Evolutionary conservation across 2,329 filamentous ascomycete genomes (phyloP), one percentile per base, ranked within the genome.

Genomic region (Fusarium sp.): DNA sequence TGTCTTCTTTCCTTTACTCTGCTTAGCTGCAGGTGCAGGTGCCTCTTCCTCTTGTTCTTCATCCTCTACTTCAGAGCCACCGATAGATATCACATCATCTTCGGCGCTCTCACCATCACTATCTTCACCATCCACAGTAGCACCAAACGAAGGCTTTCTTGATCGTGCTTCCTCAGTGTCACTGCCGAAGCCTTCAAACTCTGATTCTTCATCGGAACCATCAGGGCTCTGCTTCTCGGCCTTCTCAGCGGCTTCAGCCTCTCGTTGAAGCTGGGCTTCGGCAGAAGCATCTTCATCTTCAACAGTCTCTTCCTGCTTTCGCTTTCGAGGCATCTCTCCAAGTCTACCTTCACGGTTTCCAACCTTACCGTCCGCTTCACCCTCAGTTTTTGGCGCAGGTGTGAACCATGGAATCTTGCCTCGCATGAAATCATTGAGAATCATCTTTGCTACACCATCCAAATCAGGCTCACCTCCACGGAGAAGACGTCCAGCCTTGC

Each of bases 331-430:
- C 91, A 97, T 97, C 83, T 98, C 94, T 23, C 95, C 95, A 1
- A 97, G 85, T 75, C 90, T 89, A 18, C 95, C 95, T 69, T 93
- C 89, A 52, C 95, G 90, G 9, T 94, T 93, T 70, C 91, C 89
- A n/a, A 92, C 83, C 42, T 82, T 84, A 37, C 85, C 84, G 16
- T 83, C 83, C 19, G 84, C 85, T 37, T 88, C 87, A 11, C 85
- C 85, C 15, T 89, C 88, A 6, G 85, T 84, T 19, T 84, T 85
- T 4, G 95, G 94, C 15, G 95, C 92, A 13, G 94, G 91, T 1
- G 94, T 96, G 80, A 95, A 99, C 96, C 97, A 99, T 3, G 96
- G 96, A 32, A 98, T 94, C 83, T 96, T 98, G 64, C 96, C 96
- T 72, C 96, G 87, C 79, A 98, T 90, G 81, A 98, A 99, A 80